Conservation (phyloP, 1,284 basidiomycete species). For the Kalmanozyma brasiliensis region DNA sequence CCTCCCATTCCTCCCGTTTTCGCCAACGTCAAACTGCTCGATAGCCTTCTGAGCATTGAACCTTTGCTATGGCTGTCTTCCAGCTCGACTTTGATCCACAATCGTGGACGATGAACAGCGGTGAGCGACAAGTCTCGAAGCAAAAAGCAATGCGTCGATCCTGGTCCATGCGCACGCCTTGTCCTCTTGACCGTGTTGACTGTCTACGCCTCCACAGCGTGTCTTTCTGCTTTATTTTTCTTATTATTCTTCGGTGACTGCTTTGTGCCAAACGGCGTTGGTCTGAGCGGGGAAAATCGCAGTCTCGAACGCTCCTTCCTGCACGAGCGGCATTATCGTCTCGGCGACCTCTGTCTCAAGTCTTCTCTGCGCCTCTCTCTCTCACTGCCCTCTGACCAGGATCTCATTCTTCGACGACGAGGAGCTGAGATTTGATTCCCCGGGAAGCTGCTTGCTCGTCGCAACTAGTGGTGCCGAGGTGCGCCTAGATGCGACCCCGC, state of each 20-base stretch:
- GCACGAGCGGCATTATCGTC: too few relatives aligned
- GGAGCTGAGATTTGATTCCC: constrained; percentile 14
- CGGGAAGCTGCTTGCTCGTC: constrained; percentile 5
- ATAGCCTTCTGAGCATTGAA: not conserved
- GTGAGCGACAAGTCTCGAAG: too few relatives aligned
- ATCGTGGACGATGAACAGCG: too few relatives aligned
- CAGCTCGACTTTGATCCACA: too few relatives aligned
- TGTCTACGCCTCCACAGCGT: too few relatives aligned
- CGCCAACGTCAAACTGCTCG: not conserved
- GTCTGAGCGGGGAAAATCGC: constrained; percentile 33
- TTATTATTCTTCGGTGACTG: constrained; percentile 14
- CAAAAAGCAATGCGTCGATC: too few relatives aligned
- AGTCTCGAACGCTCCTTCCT: not conserved
- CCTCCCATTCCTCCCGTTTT: not conserved
- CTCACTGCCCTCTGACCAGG: too few relatives aligned
- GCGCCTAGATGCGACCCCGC: constrained; percentile 18
- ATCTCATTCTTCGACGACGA: too few relatives aligned
- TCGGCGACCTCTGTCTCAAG: not conserved
- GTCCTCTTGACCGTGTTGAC: too few relatives aligned
- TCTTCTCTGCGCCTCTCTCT: too few relatives aligned
- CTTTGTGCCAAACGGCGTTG: constrained; percentile 9
- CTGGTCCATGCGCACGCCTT: too few relatives aligned
- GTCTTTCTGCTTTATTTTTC: not conserved
- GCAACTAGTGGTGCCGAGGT: constrained; percentile 28
- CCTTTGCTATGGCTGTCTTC: too few relatives aligned